Conservation (phyloP, 2,329 filamentous ascomycete species). For the Alternaria triticina region DNA sequence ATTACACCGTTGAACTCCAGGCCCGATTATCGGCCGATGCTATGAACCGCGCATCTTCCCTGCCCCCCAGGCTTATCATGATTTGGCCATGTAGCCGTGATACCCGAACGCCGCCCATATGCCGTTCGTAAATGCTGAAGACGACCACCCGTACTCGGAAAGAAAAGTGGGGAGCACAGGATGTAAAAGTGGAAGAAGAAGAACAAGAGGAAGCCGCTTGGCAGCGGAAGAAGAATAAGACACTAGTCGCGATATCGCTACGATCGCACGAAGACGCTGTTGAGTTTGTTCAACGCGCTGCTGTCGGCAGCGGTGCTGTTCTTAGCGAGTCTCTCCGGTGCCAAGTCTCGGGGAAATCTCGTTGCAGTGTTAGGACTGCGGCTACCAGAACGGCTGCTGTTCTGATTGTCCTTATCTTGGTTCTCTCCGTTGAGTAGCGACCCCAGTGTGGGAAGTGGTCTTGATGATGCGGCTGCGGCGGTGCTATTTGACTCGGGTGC, state of each 20-base stretch:
- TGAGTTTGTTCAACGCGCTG: constrained; percentile 43
- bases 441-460: constrained; percentile 55
- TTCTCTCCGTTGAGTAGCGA: constrained; percentile 43
- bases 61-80: background rate
- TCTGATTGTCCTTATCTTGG: constrained; percentile 37
- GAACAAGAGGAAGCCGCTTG: background rate
- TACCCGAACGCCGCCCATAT: constrained; percentile 36
- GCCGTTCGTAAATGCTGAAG: constrained; percentile 33
- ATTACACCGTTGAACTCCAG: constrained; percentile 4
- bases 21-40: constrained; percentile 4
- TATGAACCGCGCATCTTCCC: background rate
- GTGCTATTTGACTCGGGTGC: constrained; percentile 45
- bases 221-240: background rate
- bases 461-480: constrained; percentile 32
- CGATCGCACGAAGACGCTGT: constrained; percentile 42
- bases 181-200: background rate
- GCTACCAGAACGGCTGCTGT: constrained; percentile 50
- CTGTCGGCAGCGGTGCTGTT: constrained; percentile 42
- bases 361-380: constrained; percentile 48
- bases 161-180: constrained; percentile 1
- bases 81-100: background rate
- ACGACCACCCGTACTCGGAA: constrained; percentile 1
- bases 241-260: constrained; percentile 2
- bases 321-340: constrained; percentile 39
- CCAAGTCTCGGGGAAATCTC: constrained; percentile 39